Evolutionary conservation across 495 filamentous ascomycete species (phyloP).

Genomic region (Neurospora africana): DNA sequence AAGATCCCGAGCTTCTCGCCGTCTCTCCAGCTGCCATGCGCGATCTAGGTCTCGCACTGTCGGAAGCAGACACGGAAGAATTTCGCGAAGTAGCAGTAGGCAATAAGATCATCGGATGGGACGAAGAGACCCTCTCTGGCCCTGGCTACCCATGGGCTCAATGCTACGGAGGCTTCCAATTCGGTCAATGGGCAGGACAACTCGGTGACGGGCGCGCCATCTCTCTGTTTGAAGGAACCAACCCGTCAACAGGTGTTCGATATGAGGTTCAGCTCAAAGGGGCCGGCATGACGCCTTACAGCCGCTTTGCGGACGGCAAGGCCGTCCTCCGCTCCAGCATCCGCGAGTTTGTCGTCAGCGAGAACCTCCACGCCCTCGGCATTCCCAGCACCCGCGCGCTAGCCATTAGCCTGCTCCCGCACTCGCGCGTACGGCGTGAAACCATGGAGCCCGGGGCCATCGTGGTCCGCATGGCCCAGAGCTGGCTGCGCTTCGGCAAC

Average conservation of each 20-base stretch:
- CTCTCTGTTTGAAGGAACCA: conserved; percentile 81
- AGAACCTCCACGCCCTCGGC: conserved; percentile 69
- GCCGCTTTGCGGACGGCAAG: conserved; percentile 93
- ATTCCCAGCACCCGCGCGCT: conserved; percentile 84
- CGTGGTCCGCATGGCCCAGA: conserved; percentile 80
- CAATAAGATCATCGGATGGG: conserved; percentile 60
- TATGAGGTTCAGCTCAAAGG: conserved; percentile 94
- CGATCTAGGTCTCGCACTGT: conserved; percentile 61
- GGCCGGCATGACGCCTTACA: conserved; percentile 86
- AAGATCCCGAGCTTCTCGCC: conserved; percentile 66
- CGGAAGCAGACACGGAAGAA: conserved; percentile 57
- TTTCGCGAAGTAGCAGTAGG: conserved; percentile 71
- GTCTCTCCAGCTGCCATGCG: conserved; percentile 66
- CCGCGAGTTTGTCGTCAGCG: conserved; percentile 84
- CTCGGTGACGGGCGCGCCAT: conserved; percentile 93
- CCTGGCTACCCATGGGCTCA: conserved; percentile 94
- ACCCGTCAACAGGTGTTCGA: conserved; percentile 55
- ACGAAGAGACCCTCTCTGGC: conserved; percentile 45
- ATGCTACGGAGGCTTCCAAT: conserved; percentile 87
- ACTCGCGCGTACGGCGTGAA: conserved; percentile 65
- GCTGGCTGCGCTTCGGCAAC: conserved; percentile 86
- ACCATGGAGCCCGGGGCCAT: conserved; percentile 87
- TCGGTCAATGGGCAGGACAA: conserved; percentile 89
- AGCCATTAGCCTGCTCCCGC: conserved; percentile 64
- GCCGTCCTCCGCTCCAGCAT: conserved; percentile 87